Base-by-base conservation (phyloP, 1,284 basidiomycete genomes). In the Schizophyllum commune region DNA sequence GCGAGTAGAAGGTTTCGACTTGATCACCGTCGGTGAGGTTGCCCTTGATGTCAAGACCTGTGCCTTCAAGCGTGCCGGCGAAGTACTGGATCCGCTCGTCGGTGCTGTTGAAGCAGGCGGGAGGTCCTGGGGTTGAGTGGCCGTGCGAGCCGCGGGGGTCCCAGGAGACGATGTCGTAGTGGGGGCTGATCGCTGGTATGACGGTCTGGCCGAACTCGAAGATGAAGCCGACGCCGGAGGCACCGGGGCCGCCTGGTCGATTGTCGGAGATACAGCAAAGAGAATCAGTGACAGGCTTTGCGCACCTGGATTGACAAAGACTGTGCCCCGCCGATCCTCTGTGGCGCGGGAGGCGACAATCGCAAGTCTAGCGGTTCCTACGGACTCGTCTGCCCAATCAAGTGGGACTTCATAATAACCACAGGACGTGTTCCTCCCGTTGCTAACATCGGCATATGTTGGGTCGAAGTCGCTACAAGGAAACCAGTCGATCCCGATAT, bases 111-210 rank as follows among this genome's bases (percentile, higher is more conserved):
- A 47, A 47, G 39, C 39, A 47, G 9, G 39, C 9, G 9, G 39
- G 39, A 2, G 39, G 39, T 3, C 39, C 39, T 47, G 39, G 39
- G 13, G 39, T 47, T 3, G 39, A 13, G 39, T 58, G 20, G 5
- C 60, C 60, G 27, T 58, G 27, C 27, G 39, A 57, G 17, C 60
- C 60, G 33, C 60, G 56, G 32, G 60, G 60, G 33, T 61, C 60
- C 34, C 56, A 61, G 15, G 56, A 22, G 52, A 61, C 57, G 47
- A 61, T 52, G 21, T 61, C 56, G 32, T 61, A 61, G 15, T 34
- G 19, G 17, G 4, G 4, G 15, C 60, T 57, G 13, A 56, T 55
- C 5, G 39, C 57, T 2, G 56, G 32, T 33, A 47, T 52, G 4
- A 61, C 6, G 3, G 9, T 20, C 27, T 11, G 53, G 19, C 53